phyloP scores from a whole-genome alignment of 768 basidiomycete genomes.

The Xerocomus brunneocitrinus region DNA sequence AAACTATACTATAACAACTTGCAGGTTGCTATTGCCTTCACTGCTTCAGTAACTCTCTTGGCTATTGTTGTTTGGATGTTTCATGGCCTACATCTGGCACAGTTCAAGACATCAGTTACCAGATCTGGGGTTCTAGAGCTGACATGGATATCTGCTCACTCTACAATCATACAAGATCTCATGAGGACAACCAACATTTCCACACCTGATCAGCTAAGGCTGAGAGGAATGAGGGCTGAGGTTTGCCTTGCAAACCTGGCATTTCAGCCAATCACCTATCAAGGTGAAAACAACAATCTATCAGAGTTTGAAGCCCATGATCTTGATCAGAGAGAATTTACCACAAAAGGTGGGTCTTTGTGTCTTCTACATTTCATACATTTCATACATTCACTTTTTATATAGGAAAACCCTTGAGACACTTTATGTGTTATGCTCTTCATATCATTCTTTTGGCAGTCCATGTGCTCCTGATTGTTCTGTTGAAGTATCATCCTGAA shows the following conservation, averaged over 20 bases:
- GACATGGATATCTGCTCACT: conserved; percentile 1
- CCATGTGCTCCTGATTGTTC: neutral
- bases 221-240: neutral
- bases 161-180: neutral
- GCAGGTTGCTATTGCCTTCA: neutral
- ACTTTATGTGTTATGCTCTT: neutral
- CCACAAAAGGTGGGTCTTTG: neutral
- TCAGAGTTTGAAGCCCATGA: too few relatives aligned
- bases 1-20: neutral
- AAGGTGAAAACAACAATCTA: neutral
- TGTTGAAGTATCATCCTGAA: neutral
- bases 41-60: neutral
- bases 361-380: neutral
- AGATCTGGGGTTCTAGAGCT: neutral
- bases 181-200: neutral
- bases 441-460: neutral
- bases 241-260: neutral
- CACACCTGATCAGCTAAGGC: neutral
- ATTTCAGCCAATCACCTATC: neutral
- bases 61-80: neutral
- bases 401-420: neutral
- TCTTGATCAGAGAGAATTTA: neutral
- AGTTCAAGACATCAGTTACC: neutral
- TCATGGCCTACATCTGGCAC: neutral
- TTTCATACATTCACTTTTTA: neutral